A percentile compares a stretch with the other conserved stretches of the same genome.
These are phyloP conservation scores for Pythium volutum DNA, from an alignment of 352 stramenopile species.

Conservation along the genomic window DNA sequence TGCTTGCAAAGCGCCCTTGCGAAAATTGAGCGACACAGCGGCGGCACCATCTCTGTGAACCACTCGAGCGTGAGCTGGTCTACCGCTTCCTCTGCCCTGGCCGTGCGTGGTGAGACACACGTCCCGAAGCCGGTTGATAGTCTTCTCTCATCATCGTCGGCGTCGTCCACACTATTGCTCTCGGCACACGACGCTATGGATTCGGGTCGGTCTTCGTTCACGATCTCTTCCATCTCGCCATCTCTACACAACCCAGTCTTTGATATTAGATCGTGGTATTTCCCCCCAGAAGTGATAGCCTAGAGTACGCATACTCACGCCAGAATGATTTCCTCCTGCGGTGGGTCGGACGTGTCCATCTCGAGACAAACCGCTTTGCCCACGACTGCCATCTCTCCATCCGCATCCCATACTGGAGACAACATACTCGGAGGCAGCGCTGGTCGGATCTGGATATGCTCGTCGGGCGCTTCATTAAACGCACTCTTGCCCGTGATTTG, in stretches of 20 bases:
- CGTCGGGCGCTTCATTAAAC: conserved; percentile 28
- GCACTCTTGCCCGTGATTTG: conserved; percentile 29
- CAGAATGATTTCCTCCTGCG: conserved; percentile 27
- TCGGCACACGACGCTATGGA: neutral
- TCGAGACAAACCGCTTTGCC: conserved; percentile 1
- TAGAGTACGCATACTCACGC: conserved; percentile 19
- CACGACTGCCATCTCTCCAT: neutral
- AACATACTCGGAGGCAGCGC: neutral
- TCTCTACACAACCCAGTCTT: conserved; percentile 23
- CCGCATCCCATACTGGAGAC: neutral
- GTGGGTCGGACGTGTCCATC: conserved; percentile 11
- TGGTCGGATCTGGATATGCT: conserved; percentile 37
- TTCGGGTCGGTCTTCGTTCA: conserved; percentile 26
- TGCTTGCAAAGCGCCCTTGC: neutral
- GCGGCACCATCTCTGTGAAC: conserved; percentile 28
- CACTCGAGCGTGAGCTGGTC: conserved; percentile 39
- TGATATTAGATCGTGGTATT: neutral
- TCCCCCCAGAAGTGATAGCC: too few species aligned
- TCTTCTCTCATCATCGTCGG: neutral
- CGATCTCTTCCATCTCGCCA: conserved; percentile 42
- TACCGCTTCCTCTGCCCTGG: conserved; percentile 33
- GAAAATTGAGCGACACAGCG: neutral
- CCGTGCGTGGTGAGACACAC: conserved; percentile 17
- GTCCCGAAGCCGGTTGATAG: conserved; percentile 2
- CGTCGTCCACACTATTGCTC: neutral